phyloP scores from a whole-genome alignment of 306 rosid species.

The Dalbergia oliveri region DNA sequence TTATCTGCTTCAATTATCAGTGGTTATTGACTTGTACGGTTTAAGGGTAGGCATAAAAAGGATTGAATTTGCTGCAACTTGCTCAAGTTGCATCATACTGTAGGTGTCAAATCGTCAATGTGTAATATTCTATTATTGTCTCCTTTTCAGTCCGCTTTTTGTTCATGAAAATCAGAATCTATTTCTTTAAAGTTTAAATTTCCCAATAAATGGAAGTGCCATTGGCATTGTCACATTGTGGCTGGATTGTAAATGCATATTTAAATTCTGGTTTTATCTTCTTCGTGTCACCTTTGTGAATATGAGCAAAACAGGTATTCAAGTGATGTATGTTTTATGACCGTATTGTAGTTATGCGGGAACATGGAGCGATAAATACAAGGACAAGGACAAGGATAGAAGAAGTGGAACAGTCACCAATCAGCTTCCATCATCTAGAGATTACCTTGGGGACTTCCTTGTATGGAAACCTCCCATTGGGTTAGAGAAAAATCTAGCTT shows the following conservation, averaged over 20 bases:
- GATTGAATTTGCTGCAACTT: constrained; percentile 3
- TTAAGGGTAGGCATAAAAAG: not conserved
- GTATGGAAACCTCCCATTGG: constrained; percentile 91
- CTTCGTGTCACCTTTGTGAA: constrained; percentile 1
- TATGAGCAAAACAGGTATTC: not conserved
- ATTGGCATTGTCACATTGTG: constrained; percentile 9
- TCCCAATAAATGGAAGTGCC: not conserved
- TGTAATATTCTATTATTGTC: constrained; percentile 1
- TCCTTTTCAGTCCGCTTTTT: not conserved
- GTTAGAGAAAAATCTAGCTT: constrained; percentile 67
- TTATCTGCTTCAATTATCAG: not conserved
- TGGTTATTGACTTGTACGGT: not conserved
- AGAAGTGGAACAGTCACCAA: constrained; percentile 65
- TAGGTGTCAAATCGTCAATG: not conserved
- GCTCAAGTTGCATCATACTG: constrained; percentile 16
- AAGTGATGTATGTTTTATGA: constrained; percentile 20
- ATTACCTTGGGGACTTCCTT: constrained; percentile 82
- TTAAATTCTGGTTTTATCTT: not conserved
- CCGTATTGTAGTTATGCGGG: constrained; percentile 76
- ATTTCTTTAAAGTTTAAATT: not conserved
- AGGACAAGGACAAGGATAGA: constrained; percentile 65
- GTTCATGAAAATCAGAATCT: constrained; percentile 16
- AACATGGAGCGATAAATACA: constrained; percentile 91
- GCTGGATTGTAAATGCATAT: not conserved
- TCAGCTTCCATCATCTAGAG: constrained; percentile 79